Percentiles rank a stretch among this genome's conserved stretches.
Evolutionary conservation across 1,284 basidiomycete genomes (phyloP).

Genomic region (Pyrrhoderma noxium): DNA sequence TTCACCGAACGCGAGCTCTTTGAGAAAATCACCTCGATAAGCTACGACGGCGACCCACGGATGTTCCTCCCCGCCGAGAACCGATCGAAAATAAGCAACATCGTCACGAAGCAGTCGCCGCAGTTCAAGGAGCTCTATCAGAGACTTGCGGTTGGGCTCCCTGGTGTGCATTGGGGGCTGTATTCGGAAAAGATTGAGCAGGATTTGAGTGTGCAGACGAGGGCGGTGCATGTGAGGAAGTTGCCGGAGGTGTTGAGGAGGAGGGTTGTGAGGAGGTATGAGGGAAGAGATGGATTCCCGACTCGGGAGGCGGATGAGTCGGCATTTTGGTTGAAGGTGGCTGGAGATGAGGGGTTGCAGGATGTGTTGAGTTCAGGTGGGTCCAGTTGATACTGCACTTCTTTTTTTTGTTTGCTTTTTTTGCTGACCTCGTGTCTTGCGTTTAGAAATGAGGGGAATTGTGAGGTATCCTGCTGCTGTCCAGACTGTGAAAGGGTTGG

Average conservation of each 20-base stretch:
- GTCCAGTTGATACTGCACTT: constrained; percentile 22
- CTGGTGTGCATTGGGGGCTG: constrained; percentile 64
- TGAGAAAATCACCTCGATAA: constrained; percentile 79
- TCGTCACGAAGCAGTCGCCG: constrained; percentile 73
- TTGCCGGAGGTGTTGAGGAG: constrained; percentile 63
- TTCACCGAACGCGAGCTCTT: constrained; percentile 82
- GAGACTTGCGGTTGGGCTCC: constrained; percentile 66
- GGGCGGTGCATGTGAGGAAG: constrained; percentile 68
- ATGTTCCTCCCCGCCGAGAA: constrained; percentile 96
- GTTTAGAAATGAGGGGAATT: constrained; percentile 65
- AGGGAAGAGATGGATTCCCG: constrained; percentile 26
- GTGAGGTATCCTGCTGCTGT: constrained; percentile 78
- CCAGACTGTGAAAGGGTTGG: constrained; percentile 81
- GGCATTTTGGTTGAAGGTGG: constrained; percentile 70
- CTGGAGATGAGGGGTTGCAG: constrained; percentile 53
- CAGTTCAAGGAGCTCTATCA: constrained; percentile 89
- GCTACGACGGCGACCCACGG: constrained; percentile 86
- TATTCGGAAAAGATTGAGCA: constrained; percentile 50
- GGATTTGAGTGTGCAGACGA: constrained; percentile 57
- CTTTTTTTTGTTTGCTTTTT: neutral
- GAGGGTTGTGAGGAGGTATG: constrained; percentile 50
- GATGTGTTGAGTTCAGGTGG: constrained; percentile 53
- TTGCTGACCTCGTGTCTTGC: neutral
- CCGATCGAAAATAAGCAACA: constrained; percentile 88
- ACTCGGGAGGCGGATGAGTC: constrained; percentile 50